Evolutionary conservation across 2,329 filamentous ascomycete species (phyloP).

Genomic region (Coccinonectria pachysandricola): DNA sequence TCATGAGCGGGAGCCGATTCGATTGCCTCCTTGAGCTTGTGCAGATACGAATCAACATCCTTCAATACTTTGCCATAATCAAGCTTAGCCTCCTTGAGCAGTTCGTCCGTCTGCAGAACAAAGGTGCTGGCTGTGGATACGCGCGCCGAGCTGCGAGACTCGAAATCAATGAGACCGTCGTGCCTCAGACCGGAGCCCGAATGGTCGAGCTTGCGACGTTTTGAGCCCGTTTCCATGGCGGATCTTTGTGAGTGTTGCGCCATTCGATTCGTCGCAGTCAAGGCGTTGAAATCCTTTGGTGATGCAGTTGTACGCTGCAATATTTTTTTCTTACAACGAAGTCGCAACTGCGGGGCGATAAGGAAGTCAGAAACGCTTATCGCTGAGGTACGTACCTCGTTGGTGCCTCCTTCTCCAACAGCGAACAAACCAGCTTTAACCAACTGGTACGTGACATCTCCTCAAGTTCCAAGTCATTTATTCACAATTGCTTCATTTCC

Average conservation of each 20-base stretch:
- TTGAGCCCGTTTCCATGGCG: conserved; percentile 36
- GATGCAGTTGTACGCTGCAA: conserved; percentile 10
- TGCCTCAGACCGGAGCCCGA: conserved; percentile 23
- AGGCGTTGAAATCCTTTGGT: conserved; percentile 6
- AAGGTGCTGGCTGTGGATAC: conserved; percentile 43
- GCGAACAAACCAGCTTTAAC: too few relatives aligned
- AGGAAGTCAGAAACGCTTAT: conserved; percentile 12
- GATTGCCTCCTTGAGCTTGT: conserved; percentile 41
- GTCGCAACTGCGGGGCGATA: conserved; percentile 17
- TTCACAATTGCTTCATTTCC: too few relatives aligned
- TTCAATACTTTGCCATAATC: conserved; percentile 40
- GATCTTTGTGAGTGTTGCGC: conserved; percentile 4
- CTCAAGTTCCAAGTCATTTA: too few relatives aligned
- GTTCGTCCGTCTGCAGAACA: conserved; percentile 48
- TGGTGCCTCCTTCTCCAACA: too few relatives aligned
- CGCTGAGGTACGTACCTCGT: conserved; percentile 16
- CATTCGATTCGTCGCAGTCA: conserved; percentile 6
- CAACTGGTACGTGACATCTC: too few relatives aligned
- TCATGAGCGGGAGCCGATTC: conserved; percentile 41
- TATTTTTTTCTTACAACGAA: conserved; percentile 13
- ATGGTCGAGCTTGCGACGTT: conserved; percentile 39
- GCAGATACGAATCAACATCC: conserved; percentile 38
- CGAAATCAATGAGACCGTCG: conserved; percentile 29
- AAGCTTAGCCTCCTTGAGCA: conserved; percentile 43
- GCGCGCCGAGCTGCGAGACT: conserved; percentile 28